Base-by-base conservation (phyloP, 169 alveolate genomes). In the Eimeria sp. region DNA sequence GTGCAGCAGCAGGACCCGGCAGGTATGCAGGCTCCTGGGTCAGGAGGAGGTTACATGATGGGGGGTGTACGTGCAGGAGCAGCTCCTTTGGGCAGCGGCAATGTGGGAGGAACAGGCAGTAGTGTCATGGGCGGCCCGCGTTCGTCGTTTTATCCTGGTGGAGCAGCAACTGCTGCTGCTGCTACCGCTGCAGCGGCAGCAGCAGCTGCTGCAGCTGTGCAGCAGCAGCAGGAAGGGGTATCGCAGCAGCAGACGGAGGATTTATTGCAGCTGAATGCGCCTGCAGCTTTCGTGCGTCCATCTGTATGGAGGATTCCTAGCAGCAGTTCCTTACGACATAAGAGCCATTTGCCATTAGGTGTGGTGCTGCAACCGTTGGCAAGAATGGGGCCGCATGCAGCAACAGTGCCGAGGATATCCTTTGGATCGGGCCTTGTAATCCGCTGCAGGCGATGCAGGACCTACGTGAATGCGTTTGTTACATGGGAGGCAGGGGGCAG, bases 381-480 rank as follows among this genome's bases (percentile, higher is more conserved):
- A 27, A 14, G 27, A 5, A 5, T 61, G 9, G 70, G 70, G 27
- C 95, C 96, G 34, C 95, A 95, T 11, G 86, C 20, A 13, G 95
- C 97, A 6, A 95, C 88, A 30, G 92, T 83, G 57, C 96, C 97
- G 20, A 27, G 89, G 6, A 96, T 95, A n/a, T 58, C 82, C 80
- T 89, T 95, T 20, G 90, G 95, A 7, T 73, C 54, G 63, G 90
- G 75, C 22, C 78, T 70, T 2, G 96, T 84, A 14, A 95, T 96
- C 51, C 95, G 97, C 25, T 96, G 97, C 95, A 84, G 78, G 61
- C 87, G 93, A 25, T 96, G 97, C 96, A 75, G 97, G 25, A 88
- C 98, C 75, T 99, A 99, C 97, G 98, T 99, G 76, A 99, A 99
- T 97, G 99, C 99, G 43, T 99, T 98, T 97, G 99, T 99, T 40